phyloP scores from a whole-genome alignment of 2,329 filamentous ascomycete genomes.

The Bimuria novae-zelandiae region DNA sequence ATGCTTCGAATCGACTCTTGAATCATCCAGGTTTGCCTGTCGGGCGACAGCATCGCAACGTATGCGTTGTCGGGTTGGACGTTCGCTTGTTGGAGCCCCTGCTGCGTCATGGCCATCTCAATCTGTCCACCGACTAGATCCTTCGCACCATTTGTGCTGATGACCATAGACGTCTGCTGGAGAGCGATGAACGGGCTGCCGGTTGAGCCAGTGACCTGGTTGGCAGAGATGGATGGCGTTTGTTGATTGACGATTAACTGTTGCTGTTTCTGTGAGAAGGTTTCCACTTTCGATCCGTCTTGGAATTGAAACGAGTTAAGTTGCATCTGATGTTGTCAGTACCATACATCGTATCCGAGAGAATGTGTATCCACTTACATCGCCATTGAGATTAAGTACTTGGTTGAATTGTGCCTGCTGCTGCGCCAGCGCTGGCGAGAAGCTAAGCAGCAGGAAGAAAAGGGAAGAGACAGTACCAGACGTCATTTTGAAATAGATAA shows the following conservation, averaged over 20 bases:
- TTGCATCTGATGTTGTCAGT: conserved; percentile 36
- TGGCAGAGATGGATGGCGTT: conserved; percentile 37
- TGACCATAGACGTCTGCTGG: conserved; percentile 37
- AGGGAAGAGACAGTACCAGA: conserved; percentile 44
- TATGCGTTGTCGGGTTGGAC: conserved; percentile 44
- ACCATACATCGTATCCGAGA: rapidly evolving
- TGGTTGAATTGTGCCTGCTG: conserved; percentile 44
- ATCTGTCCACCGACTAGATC: conserved; percentile 44
- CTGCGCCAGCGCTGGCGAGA: conserved; percentile 30
- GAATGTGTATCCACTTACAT: conserved; percentile 29
- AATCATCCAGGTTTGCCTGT: conserved; percentile 46
- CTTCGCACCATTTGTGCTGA: conserved; percentile 43
- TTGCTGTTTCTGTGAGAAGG: conserved; percentile 45
- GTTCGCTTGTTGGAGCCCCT: conserved; percentile 33
- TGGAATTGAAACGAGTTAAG: conserved; percentile 45
- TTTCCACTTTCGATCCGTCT: conserved; percentile 44
- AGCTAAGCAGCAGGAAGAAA: conserved; percentile 35
- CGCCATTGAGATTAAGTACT: conserved; percentile 47
- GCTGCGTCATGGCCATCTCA: conserved; percentile 39
- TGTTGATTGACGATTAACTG: conserved; percentile 49
- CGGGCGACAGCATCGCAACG: conserved; percentile 43
- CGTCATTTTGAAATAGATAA: conserved; percentile 36
- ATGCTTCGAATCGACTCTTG: conserved; percentile 44
- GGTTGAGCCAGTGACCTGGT: conserved; percentile 44
- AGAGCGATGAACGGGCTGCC: conserved; percentile 45